Base-by-base conservation (phyloP, 2,329 filamentous ascomycete species). In the Xenosphaeropsis pyriputrescens region DNA sequence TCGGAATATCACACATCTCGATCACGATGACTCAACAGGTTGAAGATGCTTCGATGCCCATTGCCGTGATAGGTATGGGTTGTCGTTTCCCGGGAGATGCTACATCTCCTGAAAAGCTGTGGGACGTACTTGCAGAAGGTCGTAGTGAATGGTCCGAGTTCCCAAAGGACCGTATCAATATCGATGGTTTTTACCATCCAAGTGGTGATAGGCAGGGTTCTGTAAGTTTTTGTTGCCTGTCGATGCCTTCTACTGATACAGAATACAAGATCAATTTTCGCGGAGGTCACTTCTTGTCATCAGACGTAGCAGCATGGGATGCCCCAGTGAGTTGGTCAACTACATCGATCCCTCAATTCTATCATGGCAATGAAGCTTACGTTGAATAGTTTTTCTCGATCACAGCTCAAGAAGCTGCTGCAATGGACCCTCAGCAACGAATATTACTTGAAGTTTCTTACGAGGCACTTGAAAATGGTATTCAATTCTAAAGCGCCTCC, bases 361-460 rank as follows among this genome's bases (percentile, higher is more conserved):
- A 11, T 26, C 12, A 6, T 26, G 12, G 22, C 22, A 26, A 19
- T 8, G 8, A 26, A 9, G 8, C 22, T 26, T 9, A 26, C 8
- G 8, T 9, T 26, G 4, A 5, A 6, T 26, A 26, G 22, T 54
- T 54, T 31, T 54, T 88, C 69, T 84, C 83, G 58, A 85, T 88
- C 73, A 85, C 79, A 19, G 79, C 80, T 5, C 73, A 79, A 46
- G 81, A 86, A 57, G 82, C 82, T 29, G 70, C 74, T 36, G 78
- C 85, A 51, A 85, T 80, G 4, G 82, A 88, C 51, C 82, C 83
- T 1, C 83, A 84, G 68, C 80, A 85, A 54, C 70, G 82, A 45
- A 65, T 85, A 47, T 75, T 79, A 2, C 61, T 89, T 18, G 74
- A 78, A 16, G 84, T 80, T 3, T 79, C 79, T 0, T 88, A 85